These are phyloP conservation scores for Arthrobotrys iridis DNA, from an alignment of 2,329 filamentous ascomycete genomes.

Conservation along the genomic window DNA sequence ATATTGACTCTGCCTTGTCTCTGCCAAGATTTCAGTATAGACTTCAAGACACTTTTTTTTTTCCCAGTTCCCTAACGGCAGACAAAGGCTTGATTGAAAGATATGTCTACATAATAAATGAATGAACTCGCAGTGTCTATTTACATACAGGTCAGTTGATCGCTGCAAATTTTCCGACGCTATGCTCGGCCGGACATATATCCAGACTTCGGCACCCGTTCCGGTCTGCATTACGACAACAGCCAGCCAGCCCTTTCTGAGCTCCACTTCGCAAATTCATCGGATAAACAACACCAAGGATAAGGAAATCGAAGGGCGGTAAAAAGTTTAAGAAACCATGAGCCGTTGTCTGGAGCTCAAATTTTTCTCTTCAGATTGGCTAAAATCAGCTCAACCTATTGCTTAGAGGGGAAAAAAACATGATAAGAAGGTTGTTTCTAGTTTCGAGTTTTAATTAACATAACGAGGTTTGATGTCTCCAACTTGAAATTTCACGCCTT, in stretches of 20 bases:
- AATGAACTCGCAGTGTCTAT: background rate
- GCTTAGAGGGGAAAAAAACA: background rate
- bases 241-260: background rate
- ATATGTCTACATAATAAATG: too few species aligned
- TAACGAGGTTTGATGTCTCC: too few species aligned
- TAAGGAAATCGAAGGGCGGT: background rate
- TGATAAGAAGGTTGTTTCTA: too few species aligned
- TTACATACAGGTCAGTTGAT: background rate
- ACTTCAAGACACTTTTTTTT: background rate
- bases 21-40: background rate
- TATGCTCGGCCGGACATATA: background rate
- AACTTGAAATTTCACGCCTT: too few species aligned
- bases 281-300: constrained; percentile 1
- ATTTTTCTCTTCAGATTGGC: background rate
- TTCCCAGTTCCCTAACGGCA: too few species aligned
- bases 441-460: too few species aligned
- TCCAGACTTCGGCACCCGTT: constrained; percentile 4
- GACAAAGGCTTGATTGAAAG: too few species aligned
- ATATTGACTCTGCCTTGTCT: background rate
- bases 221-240: background rate
- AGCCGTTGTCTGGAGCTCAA: constrained; percentile 1
- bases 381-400: background rate
- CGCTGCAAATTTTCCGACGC: too few species aligned
- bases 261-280: background rate
- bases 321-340: constrained; percentile 5